Conservation (phyloP, 768 basidiomycete species). For the Rickenella mellea region DNA sequence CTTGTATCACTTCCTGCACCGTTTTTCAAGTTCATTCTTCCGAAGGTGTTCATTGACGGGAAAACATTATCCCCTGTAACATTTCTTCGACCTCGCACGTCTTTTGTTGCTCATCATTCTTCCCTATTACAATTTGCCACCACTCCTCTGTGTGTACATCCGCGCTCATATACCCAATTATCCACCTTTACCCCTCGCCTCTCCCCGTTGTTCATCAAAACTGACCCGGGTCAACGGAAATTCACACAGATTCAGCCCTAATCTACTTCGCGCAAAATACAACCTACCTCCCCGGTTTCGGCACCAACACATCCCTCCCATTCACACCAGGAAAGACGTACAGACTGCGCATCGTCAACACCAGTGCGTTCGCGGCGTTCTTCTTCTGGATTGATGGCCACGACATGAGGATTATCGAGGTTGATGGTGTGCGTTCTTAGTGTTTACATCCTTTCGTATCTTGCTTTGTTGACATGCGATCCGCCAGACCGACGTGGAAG, state of each 20-base stretch:
- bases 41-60: no score
- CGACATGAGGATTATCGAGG: slow-evolving; percentile 77
- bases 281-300: slow-evolving; percentile 71
- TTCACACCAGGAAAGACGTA: slow-evolving; percentile 87
- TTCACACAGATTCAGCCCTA: slow-evolving; percentile 55
- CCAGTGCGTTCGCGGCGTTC: slow-evolving; percentile 62
- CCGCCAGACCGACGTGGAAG: slow-evolving; percentile 66
- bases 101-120: no score
- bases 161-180: background rate
- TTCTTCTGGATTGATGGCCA: slow-evolving; percentile 89
- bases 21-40: no score
- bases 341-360: slow-evolving; percentile 80
- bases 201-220: background rate
- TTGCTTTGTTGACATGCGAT: background rate
- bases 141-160: background rate
- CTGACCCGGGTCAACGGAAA: background rate
- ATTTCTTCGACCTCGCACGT: no score
- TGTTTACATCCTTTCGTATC: background rate
- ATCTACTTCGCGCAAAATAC: slow-evolving; percentile 78
- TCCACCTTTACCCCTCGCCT: background rate
- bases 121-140: no score
- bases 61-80: no score
- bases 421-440: slow-evolving; percentile 54
- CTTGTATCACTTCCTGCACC: no score
- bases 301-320: slow-evolving; percentile 75